Evolutionary conservation across 768 basidiomycete genomes (phyloP).

Genomic region (Rhizopogon roseolus): DNA sequence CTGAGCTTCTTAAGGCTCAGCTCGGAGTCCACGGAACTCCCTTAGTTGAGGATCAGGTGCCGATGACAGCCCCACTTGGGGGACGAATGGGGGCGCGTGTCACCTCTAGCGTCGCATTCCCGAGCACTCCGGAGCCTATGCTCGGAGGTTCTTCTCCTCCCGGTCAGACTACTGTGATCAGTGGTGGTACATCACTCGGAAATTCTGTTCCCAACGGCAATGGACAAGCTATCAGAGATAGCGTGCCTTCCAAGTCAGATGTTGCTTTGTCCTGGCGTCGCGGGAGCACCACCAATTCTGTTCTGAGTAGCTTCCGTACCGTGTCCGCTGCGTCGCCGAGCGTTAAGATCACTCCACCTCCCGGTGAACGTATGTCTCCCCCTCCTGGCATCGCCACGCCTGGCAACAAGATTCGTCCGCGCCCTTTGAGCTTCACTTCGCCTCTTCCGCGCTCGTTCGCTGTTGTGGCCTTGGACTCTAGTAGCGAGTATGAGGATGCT

Average conservation of each 20-base stretch:
- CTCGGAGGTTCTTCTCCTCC: constrained; percentile 41
- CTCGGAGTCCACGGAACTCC: constrained; percentile 34
- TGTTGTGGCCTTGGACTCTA: constrained; percentile 53
- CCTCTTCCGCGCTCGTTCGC: constrained; percentile 41
- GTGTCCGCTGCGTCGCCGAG: constrained; percentile 50
- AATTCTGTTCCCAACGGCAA: constrained; percentile 37
- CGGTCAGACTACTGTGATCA: constrained; percentile 61
- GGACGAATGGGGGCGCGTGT: constrained; percentile 70
- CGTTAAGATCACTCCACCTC: constrained; percentile 72
- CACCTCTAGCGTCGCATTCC: constrained; percentile 34
- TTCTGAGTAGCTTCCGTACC: constrained; percentile 60
- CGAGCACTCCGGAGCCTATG: constrained; percentile 37
- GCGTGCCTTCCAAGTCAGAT: constrained; percentile 74
- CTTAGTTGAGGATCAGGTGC: constrained; percentile 52
- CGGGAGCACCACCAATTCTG: constrained; percentile 62
- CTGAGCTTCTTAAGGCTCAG: constrained; percentile 60
- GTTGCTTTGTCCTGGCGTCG: constrained; percentile 79
- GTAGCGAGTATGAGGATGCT: constrained; percentile 50
- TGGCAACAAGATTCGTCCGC: constrained; percentile 47
- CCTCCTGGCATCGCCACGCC: constrained; percentile 32
- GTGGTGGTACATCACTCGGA: constrained; percentile 69
- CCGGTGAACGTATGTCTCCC: constrained; percentile 53
- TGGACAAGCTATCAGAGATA: constrained; percentile 20
- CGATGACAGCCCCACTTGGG: constrained; percentile 77
- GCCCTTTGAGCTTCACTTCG: constrained; percentile 59